These are phyloP conservation scores for Saturnispora bothae DNA, from an alignment of 805 yeast species.

Conservation along the genomic window DNA sequence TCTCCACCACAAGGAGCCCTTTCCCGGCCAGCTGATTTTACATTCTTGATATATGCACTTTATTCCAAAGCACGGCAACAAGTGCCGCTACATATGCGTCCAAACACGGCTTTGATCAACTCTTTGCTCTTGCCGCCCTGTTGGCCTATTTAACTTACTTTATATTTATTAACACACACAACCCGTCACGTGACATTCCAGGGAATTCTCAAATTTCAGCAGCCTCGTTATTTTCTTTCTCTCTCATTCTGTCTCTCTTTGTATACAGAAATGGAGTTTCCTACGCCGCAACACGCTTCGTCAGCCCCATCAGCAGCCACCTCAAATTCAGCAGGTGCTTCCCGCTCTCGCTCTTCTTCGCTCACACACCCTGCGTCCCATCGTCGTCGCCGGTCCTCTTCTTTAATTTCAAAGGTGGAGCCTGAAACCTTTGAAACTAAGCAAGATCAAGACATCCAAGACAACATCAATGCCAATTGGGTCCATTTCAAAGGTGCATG, in stretches of 20 bases:
- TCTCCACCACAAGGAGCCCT: too few relatives aligned
- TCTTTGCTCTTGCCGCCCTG: too few relatives aligned
- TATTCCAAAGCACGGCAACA: too few relatives aligned
- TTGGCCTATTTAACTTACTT: too few relatives aligned
- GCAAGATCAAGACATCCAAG: conserved; percentile 80
- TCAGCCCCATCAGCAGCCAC: not conserved
- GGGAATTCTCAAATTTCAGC: too few relatives aligned
- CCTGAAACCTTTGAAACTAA: conserved; percentile 88
- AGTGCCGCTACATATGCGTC: too few relatives aligned
- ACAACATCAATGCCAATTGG: conserved; percentile 93
- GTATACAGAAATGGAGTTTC: not conserved
- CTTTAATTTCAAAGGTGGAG: conserved; percentile 82
- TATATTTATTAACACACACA: too few relatives aligned
- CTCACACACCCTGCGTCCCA: too few relatives aligned
- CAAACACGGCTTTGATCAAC: too few relatives aligned
- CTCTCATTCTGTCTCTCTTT: not conserved
- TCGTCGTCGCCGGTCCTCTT: conserved; percentile 69
- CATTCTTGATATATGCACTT: too few relatives aligned
- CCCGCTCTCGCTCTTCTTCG: conserved; percentile 16
- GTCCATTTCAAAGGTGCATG: conserved; percentile 95
- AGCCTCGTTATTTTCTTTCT: not conserved
- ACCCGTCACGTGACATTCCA: too few relatives aligned
- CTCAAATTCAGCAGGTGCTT: not conserved
- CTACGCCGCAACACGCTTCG: not conserved
- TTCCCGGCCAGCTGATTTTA: too few relatives aligned